Conservation (phyloP, 2,329 filamentous ascomycete genomes). For the Pseudogymnoascus sp. region DNA sequence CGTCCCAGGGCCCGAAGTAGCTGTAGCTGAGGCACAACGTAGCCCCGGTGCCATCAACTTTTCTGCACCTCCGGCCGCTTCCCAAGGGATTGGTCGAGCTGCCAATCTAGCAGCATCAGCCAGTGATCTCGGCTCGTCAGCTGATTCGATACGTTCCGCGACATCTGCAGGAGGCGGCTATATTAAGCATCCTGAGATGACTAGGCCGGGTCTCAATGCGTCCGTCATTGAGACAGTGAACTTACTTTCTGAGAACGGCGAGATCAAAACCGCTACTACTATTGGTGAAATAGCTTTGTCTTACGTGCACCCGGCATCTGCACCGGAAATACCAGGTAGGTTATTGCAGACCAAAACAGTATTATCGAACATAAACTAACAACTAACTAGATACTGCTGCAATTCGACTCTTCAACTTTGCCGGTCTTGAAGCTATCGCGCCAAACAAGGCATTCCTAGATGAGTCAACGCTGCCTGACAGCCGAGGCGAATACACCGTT, state of each 20-base stretch:
- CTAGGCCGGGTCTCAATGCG: slow-evolving; percentile 70
- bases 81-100: background rate
- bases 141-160: slow-evolving; percentile 70
- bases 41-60: slow-evolving; percentile 12
- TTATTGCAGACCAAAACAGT: slow-evolving; percentile 14
- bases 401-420: slow-evolving; percentile 81
- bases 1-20: slow-evolving; percentile 43
- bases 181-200: slow-evolving; percentile 74
- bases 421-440: slow-evolving; percentile 81
- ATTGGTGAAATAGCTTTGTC: slow-evolving; percentile 84
- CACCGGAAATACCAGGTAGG: slow-evolving; percentile 38
- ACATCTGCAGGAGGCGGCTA: slow-evolving; percentile 62
- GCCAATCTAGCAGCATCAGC: background rate
- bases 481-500: slow-evolving; percentile 72
- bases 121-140: slow-evolving; percentile 19
- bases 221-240: slow-evolving; percentile 91
- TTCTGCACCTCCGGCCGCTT: slow-evolving; percentile 21
- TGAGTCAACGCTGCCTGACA: slow-evolving; percentile 50
- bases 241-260: slow-evolving; percentile 69
- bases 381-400: slow-evolving; percentile 45
- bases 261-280: slow-evolving; percentile 62
- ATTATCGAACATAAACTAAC: slow-evolving; percentile 17
- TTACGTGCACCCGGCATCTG: slow-evolving; percentile 35
- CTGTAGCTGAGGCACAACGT: background rate
- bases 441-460: slow-evolving; percentile 88